Evolutionary conservation across 2,329 filamentous ascomycete genomes (phyloP), one percentile per base, ranked within the genome.

Genomic region (Ceratocystis alfenasii): DNA sequence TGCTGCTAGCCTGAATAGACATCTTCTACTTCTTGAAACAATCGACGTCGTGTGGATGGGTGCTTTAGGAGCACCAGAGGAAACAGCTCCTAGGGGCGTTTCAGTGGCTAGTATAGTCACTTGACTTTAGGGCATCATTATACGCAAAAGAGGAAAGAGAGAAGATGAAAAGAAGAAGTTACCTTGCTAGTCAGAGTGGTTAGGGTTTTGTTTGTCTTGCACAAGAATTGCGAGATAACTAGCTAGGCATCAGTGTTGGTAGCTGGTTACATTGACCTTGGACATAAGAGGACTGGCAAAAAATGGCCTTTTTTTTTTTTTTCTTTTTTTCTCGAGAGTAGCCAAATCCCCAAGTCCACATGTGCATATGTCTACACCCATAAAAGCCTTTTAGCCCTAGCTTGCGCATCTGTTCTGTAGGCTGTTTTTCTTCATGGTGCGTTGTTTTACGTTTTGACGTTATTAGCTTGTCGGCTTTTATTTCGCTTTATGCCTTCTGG

Each of bases 401-500:
- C 53, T 33, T 57, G 7, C 15, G 2, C 22, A 57, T 17, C 4
- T 33, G 28, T 36, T 30, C 4, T 4, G 15, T 15, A 17, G 7
- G 15, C 3, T 59, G 25, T 59, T 59, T 59, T 59, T 36, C 17
- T 59, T 20, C 30, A 36, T 36, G 28, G n/a, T 59, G 55, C 55
- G 55, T 59, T 59, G 55, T 59, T 36, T 59, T 59, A 30, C 20
- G 55, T 36, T 59, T 59, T 59, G 55, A 59, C 55, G 28, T 59
- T 59, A 10, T 36, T 59, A 30, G 30, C 33, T 59, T 59, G n/a
- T 59, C 55, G 55, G 55, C 55, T 59, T 59, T 59, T 59, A 59
- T 59, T 30, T 36, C 55, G 25, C 30, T 59, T 59, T 59, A 59
- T 59, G 55, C 55, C 55, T 59, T 59, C 55, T 59, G 55, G 55